Conservation (phyloP, 495 filamentous ascomycete genomes). For the Penicillium chermesinum region DNA sequence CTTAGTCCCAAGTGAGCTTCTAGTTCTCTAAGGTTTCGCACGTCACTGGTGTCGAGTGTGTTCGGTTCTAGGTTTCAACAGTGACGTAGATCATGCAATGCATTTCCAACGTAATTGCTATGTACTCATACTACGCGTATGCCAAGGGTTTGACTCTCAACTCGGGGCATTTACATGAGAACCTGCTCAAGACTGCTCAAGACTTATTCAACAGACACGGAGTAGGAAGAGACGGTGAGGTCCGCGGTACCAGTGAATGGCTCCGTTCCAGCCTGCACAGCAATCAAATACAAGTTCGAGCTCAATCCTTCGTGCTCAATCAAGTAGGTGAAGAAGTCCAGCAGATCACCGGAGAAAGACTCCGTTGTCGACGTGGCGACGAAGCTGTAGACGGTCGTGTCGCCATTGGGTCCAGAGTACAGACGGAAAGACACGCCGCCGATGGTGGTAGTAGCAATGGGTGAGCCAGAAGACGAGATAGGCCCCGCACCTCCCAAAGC, state of each 20-base stretch:
- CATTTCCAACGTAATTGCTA: neutral
- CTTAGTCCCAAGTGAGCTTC: neutral
- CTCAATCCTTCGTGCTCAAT: constrained; percentile 43
- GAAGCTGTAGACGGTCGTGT: constrained; percentile 57
- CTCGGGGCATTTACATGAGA: too few relatives aligned
- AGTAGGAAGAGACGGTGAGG: constrained; percentile 36
- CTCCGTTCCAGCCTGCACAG: constrained; percentile 54
- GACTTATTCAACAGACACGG: constrained; percentile 36
- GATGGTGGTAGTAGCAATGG: constrained; percentile 51
- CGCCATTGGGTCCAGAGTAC: constrained; percentile 51
- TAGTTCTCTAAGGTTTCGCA: neutral
- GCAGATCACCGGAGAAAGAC: constrained; percentile 52
- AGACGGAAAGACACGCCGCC: constrained; percentile 48
- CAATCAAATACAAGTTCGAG: constrained; percentile 49
- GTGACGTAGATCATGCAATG: neutral
- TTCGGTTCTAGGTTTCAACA: neutral
- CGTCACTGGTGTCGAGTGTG: neutral
- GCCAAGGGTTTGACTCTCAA: too few relatives aligned
- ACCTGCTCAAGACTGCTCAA: neutral
- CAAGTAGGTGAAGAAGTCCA: constrained; percentile 55
- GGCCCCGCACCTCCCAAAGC: constrained; percentile 58
- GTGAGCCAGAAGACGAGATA: constrained; percentile 52
- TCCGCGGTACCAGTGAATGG: constrained; percentile 45
- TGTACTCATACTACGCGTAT: constrained; percentile 1
- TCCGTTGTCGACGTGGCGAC: constrained; percentile 45